Evolutionary conservation across 1,284 basidiomycete genomes (phyloP).

Genomic region (Flammula alnicola): DNA sequence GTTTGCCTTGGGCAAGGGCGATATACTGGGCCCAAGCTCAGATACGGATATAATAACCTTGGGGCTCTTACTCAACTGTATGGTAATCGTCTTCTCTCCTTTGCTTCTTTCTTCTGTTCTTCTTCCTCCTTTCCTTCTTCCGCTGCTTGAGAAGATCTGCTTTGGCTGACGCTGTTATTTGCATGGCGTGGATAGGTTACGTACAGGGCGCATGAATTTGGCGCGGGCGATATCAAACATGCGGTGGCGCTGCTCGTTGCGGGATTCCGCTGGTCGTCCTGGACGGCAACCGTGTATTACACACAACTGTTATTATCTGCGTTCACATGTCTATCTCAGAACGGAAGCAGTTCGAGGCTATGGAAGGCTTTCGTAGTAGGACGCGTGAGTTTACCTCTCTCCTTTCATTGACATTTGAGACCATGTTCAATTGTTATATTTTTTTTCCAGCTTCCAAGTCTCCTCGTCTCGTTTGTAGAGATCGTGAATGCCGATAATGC

Average conservation of each 20-base stretch:
- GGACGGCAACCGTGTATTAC: constrained; percentile 70
- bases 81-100: constrained; percentile 46
- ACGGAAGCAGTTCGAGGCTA: constrained; percentile 44
- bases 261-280: constrained; percentile 65
- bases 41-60: constrained; percentile 68
- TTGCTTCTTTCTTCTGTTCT: constrained; percentile 13
- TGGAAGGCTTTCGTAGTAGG: constrained; percentile 78
- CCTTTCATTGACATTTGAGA: neutral
- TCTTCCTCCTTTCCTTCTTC: constrained; percentile 6
- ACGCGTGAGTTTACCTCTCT: constrained; percentile 49
- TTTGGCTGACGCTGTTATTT: constrained; percentile 4
- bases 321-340: constrained; percentile 63
- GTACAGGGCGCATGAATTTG: constrained; percentile 61
- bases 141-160: constrained; percentile 5
- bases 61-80: constrained; percentile 58
- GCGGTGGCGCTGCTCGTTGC: constrained; percentile 61
- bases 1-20: constrained; percentile 58
- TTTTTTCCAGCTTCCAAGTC: constrained; percentile 56
- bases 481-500: constrained; percentile 55
- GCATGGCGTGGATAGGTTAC: constrained; percentile 48
- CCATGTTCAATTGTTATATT: neutral
- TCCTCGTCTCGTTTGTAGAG: constrained; percentile 59
- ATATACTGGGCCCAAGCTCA: constrained; percentile 57
- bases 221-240: constrained; percentile 60
- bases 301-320: constrained; percentile 68